Percentiles rank a stretch among this genome's conserved stretches.
Evolutionary conservation across 768 basidiomycete genomes (phyloP).

Genomic region (Agaricus sinodeliciosus): DNA sequence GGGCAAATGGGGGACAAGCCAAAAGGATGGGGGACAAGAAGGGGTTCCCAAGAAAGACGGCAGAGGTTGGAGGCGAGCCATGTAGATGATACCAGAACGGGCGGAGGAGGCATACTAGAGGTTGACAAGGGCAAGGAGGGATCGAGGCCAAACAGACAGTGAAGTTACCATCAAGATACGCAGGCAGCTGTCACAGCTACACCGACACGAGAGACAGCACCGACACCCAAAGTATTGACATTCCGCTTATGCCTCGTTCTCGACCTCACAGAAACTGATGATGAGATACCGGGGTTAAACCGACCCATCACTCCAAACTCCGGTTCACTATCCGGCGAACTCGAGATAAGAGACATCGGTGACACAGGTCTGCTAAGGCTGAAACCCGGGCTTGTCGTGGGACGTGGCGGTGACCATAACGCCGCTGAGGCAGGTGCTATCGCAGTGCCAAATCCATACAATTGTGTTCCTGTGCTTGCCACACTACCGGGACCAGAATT

Average conservation of each 20-base stretch:
- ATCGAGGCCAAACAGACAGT: neutral
- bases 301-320: constrained; percentile 1
- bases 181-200: constrained; percentile 3
- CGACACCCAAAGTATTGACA: neutral
- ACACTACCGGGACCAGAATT: neutral
- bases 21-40: neutral
- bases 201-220: neutral
- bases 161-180: constrained; percentile 2
- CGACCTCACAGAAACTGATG: neutral
- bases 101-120: neutral
- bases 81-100: neutral
- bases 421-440: constrained; percentile 1
- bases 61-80: neutral
- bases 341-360: constrained; percentile 1
- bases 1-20: neutral
- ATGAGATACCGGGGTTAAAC: too few species aligned
- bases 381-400: neutral
- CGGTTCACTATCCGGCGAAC: constrained; percentile 1
- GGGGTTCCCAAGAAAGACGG: neutral
- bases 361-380: neutral
- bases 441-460: constrained; percentile 6
- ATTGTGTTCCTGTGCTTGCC: neutral
- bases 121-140: neutral
- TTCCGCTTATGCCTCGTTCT: neutral
- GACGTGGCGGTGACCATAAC: constrained; percentile 5